Evolutionary conservation across 192 early-diverging fungal species (phyloP), one percentile per base, ranked within the genome.

Genomic region (Coemansia sp.): DNA sequence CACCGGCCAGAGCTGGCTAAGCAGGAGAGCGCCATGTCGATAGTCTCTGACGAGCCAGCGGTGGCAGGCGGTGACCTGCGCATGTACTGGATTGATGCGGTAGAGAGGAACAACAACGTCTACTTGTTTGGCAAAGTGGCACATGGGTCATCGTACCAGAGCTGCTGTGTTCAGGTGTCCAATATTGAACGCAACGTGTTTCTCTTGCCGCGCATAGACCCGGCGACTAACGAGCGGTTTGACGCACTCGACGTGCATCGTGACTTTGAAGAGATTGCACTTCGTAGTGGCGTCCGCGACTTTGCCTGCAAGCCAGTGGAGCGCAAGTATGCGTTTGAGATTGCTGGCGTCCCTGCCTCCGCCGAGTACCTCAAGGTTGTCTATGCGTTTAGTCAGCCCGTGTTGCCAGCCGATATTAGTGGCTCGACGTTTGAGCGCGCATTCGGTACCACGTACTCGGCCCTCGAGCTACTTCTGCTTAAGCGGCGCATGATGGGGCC

Each of bases 401-500:
- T 47, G 31, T 82, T 32, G 63, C 73, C 55, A 46, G 90, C 26
- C 80, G 87, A 26, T 27, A 40, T 30, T 49, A 86, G 33, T 48
- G 86, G 77, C 40, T n/a, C 88, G 88, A 27, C 81, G 1, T 98
- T 95, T 60, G 83, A 83, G 53, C 88, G 85, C 47, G 77, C 90
- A 3, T 98, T 99, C 81, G 97, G 95, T 10, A 78, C 88, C 4
- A 82, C 86, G 36, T 92, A 91, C 10, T 84, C 75, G 34, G 88
- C 92, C 1, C 73, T 97, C n/a, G 97, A 99, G 70, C 82, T 90
- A 21, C 87, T 99, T 40, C 63, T 98, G n/a, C 81, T 95, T 19
- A 93, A 98, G 69, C 82, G 94, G 18, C 86, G 91, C 50, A 70
- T 99, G 22, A 98, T 93, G 92, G 97, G 97, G 1, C 97, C 97